A percentile compares a stretch with the other conserved stretches of the same genome.
These are phyloP conservation scores for Pilaira anomala DNA, from an alignment of 192 early-diverging fungal genomes.

Conservation along the genomic window DNA sequence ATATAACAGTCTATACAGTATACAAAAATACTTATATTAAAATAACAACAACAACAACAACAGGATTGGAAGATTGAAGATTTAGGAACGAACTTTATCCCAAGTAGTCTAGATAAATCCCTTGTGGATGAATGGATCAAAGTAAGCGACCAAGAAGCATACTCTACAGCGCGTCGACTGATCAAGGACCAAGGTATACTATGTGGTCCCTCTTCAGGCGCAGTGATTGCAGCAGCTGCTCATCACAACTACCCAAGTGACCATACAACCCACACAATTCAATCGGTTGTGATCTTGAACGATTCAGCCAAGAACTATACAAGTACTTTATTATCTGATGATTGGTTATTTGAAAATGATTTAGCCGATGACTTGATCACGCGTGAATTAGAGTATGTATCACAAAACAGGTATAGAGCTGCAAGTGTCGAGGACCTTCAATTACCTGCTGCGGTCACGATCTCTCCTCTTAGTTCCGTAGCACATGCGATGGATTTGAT, in stretches of 20 bases:
- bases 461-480: slow-evolving; percentile 54
- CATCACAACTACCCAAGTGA: slow-evolving; percentile 40
- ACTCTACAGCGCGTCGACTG: slow-evolving; percentile 63
- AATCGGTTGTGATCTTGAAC: slow-evolving; percentile 57
- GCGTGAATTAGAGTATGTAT: slow-evolving; percentile 52
- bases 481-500: slow-evolving; percentile 70
- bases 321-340: slow-evolving; percentile 67
- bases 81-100: slow-evolving; percentile 63
- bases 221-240: slow-evolving; percentile 60
- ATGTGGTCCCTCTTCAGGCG: slow-evolving; percentile 64
- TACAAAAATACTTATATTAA: not conserved
- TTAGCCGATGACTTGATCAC: slow-evolving; percentile 62
- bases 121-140: slow-evolving; percentile 65
- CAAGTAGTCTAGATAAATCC: slow-evolving; percentile 46
- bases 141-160: slow-evolving; percentile 66
- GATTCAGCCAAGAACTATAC: slow-evolving; percentile 70
- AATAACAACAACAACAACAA: slow-evolving; percentile 9
- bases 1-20: no score
- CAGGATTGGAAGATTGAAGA: slow-evolving; percentile 70
- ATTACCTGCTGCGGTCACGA: slow-evolving; percentile 72
- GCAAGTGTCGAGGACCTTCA: slow-evolving; percentile 85
- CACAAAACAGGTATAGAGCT: slow-evolving; percentile 67
- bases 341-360: slow-evolving; percentile 78
- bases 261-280: slow-evolving; percentile 30
- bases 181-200: slow-evolving; percentile 59